phyloP scores from a whole-genome alignment of 73 alveolate species.

The Tetrahymena thermophila region DNA sequence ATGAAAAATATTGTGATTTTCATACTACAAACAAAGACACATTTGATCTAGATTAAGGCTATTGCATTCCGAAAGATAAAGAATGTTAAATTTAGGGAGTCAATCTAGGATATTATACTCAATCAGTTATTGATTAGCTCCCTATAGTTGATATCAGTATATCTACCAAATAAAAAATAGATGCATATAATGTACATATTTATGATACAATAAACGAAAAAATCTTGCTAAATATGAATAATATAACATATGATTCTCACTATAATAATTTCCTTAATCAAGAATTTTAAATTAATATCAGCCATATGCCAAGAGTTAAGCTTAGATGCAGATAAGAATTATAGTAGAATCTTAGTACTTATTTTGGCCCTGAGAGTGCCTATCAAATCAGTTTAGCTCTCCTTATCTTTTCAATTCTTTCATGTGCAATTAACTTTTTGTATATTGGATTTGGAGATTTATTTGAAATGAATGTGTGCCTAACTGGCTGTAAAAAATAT shows the following conservation, averaged over 20 bases:
- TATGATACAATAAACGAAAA: background rate
- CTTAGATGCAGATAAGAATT: background rate
- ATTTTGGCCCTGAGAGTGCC: background rate
- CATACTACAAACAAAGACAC: background rate
- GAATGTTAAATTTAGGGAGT: background rate
- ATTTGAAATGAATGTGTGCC: background rate
- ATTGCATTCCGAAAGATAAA: background rate
- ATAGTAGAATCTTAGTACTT: background rate
- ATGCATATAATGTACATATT: background rate
- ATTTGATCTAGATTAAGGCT: background rate
- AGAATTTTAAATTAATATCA: background rate
- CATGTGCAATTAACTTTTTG: background rate
- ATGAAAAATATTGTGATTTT: background rate
- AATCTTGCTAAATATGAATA: background rate
- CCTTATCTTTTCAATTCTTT: background rate
- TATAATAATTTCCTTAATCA: background rate
- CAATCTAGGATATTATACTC: background rate
- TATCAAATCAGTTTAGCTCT: background rate
- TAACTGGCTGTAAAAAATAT: background rate
- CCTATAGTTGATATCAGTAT: background rate
- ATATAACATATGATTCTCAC: background rate
- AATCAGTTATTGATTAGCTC: background rate
- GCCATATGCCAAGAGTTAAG: background rate
- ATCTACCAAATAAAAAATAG: background rate
- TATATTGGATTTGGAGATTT: background rate